Conservation (phyloP, 495 filamentous ascomycete species). For the Neurospora sp. region DNA sequence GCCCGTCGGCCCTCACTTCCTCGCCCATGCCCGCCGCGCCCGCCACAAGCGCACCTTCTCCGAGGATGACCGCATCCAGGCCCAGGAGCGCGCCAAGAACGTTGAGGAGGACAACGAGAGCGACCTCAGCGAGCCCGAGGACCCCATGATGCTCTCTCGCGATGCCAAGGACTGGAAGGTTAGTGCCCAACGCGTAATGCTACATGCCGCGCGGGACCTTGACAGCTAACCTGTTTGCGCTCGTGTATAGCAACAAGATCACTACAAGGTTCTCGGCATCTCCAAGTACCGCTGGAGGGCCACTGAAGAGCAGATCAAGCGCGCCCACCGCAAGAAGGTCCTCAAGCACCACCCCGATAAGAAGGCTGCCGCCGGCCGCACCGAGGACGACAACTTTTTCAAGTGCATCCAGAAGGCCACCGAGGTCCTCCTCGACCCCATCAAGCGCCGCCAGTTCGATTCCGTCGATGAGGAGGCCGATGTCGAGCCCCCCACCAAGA, state of each 20-base stretch:
- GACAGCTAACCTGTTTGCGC: slow-evolving; percentile 16
- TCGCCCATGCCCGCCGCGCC: slow-evolving; percentile 91
- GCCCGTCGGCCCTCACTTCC: slow-evolving; percentile 93
- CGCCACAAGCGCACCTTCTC: slow-evolving; percentile 96
- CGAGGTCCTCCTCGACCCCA: slow-evolving; percentile 83
- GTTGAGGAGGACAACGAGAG: slow-evolving; percentile 83
- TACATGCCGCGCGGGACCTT: background rate
- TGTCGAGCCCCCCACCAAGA: slow-evolving; percentile 84
- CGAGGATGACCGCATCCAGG: slow-evolving; percentile 95
- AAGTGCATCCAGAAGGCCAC: slow-evolving; percentile 99
- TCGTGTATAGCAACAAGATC: slow-evolving; percentile 68
- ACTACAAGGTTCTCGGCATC: slow-evolving; percentile 93
- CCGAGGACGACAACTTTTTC: slow-evolving; percentile 97
- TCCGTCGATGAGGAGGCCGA: slow-evolving; percentile 91
- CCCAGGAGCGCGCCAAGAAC: slow-evolving; percentile 87
- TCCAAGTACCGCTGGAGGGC: slow-evolving; percentile 84
- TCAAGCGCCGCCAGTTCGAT: slow-evolving; percentile 91
- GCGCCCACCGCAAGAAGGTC: slow-evolving; percentile 98
- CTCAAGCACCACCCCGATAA: slow-evolving; percentile 98
- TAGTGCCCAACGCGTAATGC: slow-evolving; percentile 7
- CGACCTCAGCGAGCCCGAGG: slow-evolving; percentile 87
- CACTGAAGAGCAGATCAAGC: slow-evolving; percentile 96
- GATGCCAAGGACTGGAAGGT: slow-evolving; percentile 99
- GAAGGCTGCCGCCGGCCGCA: slow-evolving; percentile 79
- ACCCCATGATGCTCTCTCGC: slow-evolving; percentile 76